Percentiles rank a stretch among this genome's conserved stretches.
These are phyloP conservation scores for Xylariomycetidae sp. DNA, from an alignment of 2,329 filamentous ascomycete genomes.

Conservation along the genomic window DNA sequence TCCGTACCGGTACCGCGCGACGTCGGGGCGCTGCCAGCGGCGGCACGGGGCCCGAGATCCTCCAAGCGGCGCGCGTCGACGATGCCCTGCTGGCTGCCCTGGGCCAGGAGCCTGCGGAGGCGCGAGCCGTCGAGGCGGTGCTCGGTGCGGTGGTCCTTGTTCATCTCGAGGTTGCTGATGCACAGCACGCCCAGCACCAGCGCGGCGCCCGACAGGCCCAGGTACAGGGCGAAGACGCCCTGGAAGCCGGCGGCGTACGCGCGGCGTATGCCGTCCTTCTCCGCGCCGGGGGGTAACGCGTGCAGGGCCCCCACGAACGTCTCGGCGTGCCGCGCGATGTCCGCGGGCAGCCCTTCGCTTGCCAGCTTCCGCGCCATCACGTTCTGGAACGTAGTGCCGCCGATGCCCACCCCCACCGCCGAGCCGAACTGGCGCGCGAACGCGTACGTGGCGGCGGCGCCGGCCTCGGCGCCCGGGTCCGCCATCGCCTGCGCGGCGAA, in stretches of 20 bases:
- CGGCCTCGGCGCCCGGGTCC: slow-evolving; percentile 29
- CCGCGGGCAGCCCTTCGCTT: slow-evolving; percentile 22
- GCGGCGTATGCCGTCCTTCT: slow-evolving; percentile 10
- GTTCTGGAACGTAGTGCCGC: slow-evolving; percentile 36
- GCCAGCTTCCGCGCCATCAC: slow-evolving; percentile 28
- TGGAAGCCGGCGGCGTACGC: slow-evolving; percentile 19
- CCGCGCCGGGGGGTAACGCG: slow-evolving; percentile 7
- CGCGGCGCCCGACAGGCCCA: slow-evolving; percentile 14
- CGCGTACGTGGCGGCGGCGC: slow-evolving; percentile 34
- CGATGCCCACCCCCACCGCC: slow-evolving; percentile 34
- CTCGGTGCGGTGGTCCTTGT: slow-evolving; percentile 14
- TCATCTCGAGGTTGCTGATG: slow-evolving; percentile 17
- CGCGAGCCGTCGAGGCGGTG: slow-evolving; percentile 17
- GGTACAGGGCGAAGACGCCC: slow-evolving; percentile 13
- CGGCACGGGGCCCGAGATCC: no score
- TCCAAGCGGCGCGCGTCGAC: no score
- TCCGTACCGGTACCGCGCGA: no score
- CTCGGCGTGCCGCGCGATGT: slow-evolving; percentile 23
- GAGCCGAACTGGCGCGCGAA: slow-evolving; percentile 35
- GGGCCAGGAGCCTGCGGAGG: no score
- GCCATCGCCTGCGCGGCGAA: slow-evolving; percentile 34
- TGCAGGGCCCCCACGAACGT: slow-evolving; percentile 17
- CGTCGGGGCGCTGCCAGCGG: no score
- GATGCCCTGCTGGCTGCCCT: no score
- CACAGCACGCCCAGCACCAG: slow-evolving; percentile 14